A percentile compares a stretch with the other conserved stretches of the same genome.
Evolutionary conservation across 306 rosid genomes (phyloP).

Genomic region (Pterocarpus santalinus): DNA sequence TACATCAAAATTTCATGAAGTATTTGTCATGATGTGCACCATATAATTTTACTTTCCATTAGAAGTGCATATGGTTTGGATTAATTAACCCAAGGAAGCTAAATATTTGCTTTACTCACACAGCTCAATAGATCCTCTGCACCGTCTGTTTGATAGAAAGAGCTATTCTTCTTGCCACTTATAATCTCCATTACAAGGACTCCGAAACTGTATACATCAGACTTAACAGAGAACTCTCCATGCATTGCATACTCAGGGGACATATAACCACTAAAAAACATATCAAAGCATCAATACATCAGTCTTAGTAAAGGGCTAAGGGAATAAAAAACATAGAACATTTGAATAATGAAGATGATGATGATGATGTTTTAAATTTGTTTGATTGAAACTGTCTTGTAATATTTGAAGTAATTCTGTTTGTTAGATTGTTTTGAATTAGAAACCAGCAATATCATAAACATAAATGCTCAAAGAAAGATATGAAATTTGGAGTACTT

Average conservation of each 20-base stretch:
- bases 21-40: neutral
- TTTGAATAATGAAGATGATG: neutral
- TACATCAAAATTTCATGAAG: conserved; percentile 33
- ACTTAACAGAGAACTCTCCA: conserved; percentile 47
- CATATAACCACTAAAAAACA: conserved; percentile 45
- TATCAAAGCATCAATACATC: neutral
- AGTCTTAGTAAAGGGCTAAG: neutral
- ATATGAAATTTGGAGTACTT: conserved; percentile 38
- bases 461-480: neutral
- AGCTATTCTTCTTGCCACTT: conserved; percentile 53
- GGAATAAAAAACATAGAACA: neutral
- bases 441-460: conserved; percentile 6
- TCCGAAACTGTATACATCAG: conserved; percentile 51
- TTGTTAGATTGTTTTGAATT: conserved; percentile 6
- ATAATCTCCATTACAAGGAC: conserved; percentile 51
- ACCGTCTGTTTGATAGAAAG: conserved; percentile 33
- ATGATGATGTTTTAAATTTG: neutral
- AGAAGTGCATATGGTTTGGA: neutral
- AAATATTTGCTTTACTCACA: conserved; percentile 44
- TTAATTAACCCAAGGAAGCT: neutral
- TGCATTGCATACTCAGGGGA: conserved; percentile 40
- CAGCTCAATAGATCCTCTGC: conserved; percentile 43
- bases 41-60: neutral
- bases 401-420: neutral
- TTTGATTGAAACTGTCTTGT: neutral